These are phyloP conservation scores for Sporothrix protearum DNA, from an alignment of 2,329 filamentous ascomycete species.

Conservation along the genomic window DNA sequence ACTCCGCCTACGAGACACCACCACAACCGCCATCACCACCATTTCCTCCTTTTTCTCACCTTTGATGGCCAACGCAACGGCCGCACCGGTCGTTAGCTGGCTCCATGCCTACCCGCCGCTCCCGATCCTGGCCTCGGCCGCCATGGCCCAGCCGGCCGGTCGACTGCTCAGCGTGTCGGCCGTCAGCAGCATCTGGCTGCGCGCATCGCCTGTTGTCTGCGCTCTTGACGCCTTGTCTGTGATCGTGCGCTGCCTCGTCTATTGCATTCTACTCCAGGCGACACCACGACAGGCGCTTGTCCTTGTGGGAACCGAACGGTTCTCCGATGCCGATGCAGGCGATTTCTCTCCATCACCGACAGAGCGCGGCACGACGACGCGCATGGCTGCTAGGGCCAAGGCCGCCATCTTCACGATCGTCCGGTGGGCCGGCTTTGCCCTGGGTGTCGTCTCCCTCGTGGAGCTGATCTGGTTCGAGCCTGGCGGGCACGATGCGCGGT, in stretches of 20 bases:
- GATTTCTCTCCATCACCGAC: background rate
- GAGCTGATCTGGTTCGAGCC: slow-evolving; percentile 3
- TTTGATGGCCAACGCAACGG: background rate
- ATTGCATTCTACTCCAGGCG: slow-evolving; percentile 7
- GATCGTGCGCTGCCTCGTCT: slow-evolving; percentile 7
- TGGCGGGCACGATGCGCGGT: slow-evolving; percentile 14
- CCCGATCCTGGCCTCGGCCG: slow-evolving; percentile 7
- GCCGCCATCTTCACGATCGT: background rate
- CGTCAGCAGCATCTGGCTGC: slow-evolving; percentile 16
- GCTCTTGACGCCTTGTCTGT: slow-evolving; percentile 18
- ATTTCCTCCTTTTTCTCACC: background rate
- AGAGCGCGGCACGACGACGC: slow-evolving; percentile 5
- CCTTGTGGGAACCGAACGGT: slow-evolving; percentile 5
- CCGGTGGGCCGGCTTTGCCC: slow-evolving; percentile 7
- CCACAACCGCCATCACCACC: background rate
- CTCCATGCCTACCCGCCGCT: slow-evolving; percentile 17
- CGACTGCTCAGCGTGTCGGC: slow-evolving; percentile 3
- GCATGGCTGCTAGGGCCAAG: background rate
- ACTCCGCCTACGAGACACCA: background rate
- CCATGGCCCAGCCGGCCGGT: slow-evolving; percentile 23
- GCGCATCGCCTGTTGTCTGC: slow-evolving; percentile 20
- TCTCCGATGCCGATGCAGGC: background rate
- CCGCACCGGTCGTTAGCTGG: slow-evolving; percentile 8
- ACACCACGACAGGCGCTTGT: slow-evolving; percentile 9
- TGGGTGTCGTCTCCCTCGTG: background rate